A percentile compares a stretch with the other conserved stretches of the same genome.
phyloP scores from a whole-genome alignment of 768 basidiomycete genomes.

The Macrolepiota fuliginosa region DNA sequence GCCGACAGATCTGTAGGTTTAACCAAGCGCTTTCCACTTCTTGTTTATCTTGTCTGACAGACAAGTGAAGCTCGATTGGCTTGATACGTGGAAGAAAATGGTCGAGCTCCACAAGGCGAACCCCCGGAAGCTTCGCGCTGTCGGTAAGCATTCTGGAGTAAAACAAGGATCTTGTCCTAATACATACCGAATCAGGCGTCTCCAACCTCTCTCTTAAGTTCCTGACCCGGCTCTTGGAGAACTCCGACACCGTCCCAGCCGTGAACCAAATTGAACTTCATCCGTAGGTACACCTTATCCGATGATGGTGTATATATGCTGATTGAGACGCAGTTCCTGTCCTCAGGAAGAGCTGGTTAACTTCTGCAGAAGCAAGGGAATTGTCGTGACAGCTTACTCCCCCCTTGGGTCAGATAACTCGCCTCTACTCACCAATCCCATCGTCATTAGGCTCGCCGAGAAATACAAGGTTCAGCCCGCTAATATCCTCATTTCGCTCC shows the following conservation, averaged over 20 bases:
- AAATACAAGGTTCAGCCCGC: conserved; percentile 58
- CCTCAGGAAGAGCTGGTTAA: conserved; percentile 64
- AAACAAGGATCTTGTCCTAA: not conserved
- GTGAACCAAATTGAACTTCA: conserved; percentile 82
- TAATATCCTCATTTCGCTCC: conserved; percentile 70
- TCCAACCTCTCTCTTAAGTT: conserved; percentile 70
- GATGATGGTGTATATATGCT: not conserved
- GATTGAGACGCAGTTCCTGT: conserved; percentile 39
- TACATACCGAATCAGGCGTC: conserved; percentile 37
- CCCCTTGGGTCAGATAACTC: conserved; percentile 73
- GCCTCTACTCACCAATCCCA: conserved; percentile 59
- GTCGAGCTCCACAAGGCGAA: conserved; percentile 63
- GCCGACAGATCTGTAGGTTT: conserved; percentile 43
- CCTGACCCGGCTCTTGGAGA: conserved; percentile 58
- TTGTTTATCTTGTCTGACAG: not conserved
- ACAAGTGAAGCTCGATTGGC: conserved; percentile 47
- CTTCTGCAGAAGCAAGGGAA: conserved; percentile 61
- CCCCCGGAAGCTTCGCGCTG: conserved; percentile 73
- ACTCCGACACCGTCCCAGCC: conserved; percentile 61
- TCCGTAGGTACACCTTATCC: conserved; percentile 41
- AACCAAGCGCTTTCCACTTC: not conserved
- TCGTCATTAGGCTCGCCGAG: conserved; percentile 60
- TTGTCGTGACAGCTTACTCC: conserved; percentile 75
- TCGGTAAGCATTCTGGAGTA: conserved; percentile 41
- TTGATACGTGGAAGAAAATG: conserved; percentile 80